These are phyloP conservation scores for Diutina sp. DNA, from an alignment of 1,139 yeast species.

Conservation along the genomic window DNA sequence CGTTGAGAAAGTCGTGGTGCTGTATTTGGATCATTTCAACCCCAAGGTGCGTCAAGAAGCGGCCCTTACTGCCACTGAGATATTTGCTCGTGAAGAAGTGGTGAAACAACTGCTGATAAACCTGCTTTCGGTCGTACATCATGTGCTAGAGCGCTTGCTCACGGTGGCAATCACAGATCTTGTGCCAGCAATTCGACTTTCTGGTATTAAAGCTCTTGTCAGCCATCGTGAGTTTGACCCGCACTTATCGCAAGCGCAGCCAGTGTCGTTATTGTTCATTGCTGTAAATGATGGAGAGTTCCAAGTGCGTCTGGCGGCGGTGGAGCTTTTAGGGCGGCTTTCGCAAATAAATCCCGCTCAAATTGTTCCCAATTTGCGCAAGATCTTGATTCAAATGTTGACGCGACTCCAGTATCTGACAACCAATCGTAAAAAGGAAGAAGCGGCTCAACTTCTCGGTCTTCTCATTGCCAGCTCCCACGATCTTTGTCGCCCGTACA, in stretches of 20 bases:
- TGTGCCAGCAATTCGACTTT: constrained; percentile 66
- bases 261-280: constrained; percentile 72
- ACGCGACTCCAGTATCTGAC: constrained; percentile 77
- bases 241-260: constrained; percentile 87
- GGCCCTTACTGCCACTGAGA: constrained; percentile 67
- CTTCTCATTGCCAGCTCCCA: constrained; percentile 66
- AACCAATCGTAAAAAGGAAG: constrained; percentile 71
- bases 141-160: constrained; percentile 68
- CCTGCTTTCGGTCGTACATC: constrained; percentile 75
- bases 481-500: constrained; percentile 77
- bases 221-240: constrained; percentile 69
- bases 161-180: constrained; percentile 90
- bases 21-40: constrained; percentile 70
- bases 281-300: constrained; percentile 88
- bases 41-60: constrained; percentile 77
- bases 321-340: constrained; percentile 69
- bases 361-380: constrained; percentile 84
- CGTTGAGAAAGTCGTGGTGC: constrained; percentile 70
- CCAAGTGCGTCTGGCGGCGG: constrained; percentile 69
- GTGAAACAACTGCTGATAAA: constrained; percentile 77
- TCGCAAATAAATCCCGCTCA: constrained; percentile 89
- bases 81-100: constrained; percentile 75
- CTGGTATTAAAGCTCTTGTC: constrained; percentile 56
- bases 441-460: constrained; percentile 67
- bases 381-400: constrained; percentile 70